Percentiles rank a stretch among this genome's conserved stretches.
Evolutionary conservation across 225 moss, liverwort and hornwort genomes (phyloP).

Genomic region (Thuidium tamariscinum): DNA sequence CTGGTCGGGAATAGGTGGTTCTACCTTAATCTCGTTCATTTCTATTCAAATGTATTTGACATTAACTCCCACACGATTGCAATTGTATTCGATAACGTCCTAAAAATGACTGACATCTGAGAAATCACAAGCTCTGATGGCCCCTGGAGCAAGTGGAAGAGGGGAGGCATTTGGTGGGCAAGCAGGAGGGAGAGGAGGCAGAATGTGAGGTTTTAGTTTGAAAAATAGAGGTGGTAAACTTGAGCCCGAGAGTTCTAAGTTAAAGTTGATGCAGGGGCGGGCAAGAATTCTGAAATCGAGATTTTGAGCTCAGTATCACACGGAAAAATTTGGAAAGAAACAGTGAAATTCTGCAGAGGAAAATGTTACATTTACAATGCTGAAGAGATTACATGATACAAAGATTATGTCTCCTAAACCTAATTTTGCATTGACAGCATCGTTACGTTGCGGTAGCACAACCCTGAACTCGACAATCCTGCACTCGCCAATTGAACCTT

Average conservation of each 20-base stretch:
- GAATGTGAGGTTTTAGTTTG: neutral
- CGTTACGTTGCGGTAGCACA: neutral
- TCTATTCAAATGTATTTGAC: neutral
- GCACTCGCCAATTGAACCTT: neutral
- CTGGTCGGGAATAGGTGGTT: no score
- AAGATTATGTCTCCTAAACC: neutral
- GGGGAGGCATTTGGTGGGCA: neutral
- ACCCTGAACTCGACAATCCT: neutral
- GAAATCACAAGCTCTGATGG: neutral
- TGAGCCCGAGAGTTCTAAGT: neutral
- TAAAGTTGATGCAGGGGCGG: neutral
- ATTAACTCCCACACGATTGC: neutral
- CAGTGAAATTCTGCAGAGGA: neutral
- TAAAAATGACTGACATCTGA: neutral
- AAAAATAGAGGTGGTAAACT: neutral
- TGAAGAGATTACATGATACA: neutral
- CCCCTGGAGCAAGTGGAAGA: neutral
- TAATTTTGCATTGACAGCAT: neutral
- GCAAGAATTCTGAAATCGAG: neutral
- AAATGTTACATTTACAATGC: neutral
- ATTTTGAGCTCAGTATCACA: neutral
- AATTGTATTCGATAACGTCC: neutral
- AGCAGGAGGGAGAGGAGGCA: neutral
- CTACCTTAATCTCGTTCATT: neutral
- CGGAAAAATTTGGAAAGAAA: neutral